Percentiles rank a stretch among this genome's conserved stretches.
These are phyloP conservation scores for Luvunga scandens DNA, from an alignment of 345 rosid species.

Conservation along the genomic window DNA sequence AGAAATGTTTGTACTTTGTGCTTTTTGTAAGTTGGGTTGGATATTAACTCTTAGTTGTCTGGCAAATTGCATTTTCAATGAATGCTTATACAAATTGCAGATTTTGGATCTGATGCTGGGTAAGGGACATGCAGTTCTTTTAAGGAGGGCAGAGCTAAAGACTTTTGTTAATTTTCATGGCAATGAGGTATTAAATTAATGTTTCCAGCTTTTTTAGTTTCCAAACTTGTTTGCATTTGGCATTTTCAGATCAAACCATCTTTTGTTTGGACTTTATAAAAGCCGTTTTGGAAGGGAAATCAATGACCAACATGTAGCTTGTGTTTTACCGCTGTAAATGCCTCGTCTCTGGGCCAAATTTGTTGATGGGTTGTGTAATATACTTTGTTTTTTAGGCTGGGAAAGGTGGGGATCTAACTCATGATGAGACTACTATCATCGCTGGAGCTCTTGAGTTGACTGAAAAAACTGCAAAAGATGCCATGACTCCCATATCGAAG, in stretches of 20 bases:
- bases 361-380: conserved; percentile 15
- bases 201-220: neutral
- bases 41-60: neutral
- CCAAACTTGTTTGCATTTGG: neutral
- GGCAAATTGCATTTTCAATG: neutral
- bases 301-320: neutral
- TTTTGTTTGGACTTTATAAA: conserved; percentile 6
- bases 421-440: conserved; percentile 92
- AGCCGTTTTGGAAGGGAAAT: conserved; percentile 8
- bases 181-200: conserved; percentile 56
- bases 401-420: conserved; percentile 90
- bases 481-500: conserved; percentile 91
- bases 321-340: neutral
- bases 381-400: conserved; percentile 62
- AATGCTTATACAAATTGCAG: conserved; percentile 31
- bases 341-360: neutral
- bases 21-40: conserved; percentile 13
- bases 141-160: conserved; percentile 93
- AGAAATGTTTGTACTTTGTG: neutral
- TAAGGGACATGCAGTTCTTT: conserved; percentile 83
- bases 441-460: conserved; percentile 97
- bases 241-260: neutral
- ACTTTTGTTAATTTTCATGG: conserved; percentile 90
- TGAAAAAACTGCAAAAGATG: conserved; percentile 85
- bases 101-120: conserved; percentile 98